Evolutionary conservation across 768 basidiomycete genomes (phyloP).

Genomic region (Scleroderma citrinum): DNA sequence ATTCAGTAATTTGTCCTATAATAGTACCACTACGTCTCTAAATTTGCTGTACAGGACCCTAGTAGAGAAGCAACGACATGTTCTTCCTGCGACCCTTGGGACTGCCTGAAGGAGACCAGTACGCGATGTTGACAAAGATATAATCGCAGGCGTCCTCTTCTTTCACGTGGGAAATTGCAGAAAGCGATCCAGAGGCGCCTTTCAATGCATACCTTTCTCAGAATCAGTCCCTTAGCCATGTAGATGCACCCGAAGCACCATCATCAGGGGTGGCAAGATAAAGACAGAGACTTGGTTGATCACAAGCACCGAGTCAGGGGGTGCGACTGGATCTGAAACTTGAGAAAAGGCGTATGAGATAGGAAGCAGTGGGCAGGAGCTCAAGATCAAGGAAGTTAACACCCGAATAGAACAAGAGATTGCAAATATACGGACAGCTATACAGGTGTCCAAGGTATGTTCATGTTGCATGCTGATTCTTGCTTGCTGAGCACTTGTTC

Average conservation of each 20-base stretch:
- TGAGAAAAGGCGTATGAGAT: slow-evolving; percentile 93
- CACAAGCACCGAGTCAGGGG: slow-evolving; percentile 86
- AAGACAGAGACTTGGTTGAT: slow-evolving; percentile 90
- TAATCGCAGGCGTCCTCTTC: slow-evolving; percentile 69
- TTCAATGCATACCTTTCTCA: slow-evolving; percentile 58
- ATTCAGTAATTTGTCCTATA: too few species aligned
- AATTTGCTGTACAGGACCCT: too few species aligned
- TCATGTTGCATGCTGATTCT: neutral
- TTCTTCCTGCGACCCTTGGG: too few species aligned
- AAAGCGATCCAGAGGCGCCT: slow-evolving; percentile 76
- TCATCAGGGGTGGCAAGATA: slow-evolving; percentile 80
- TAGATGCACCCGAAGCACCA: slow-evolving; percentile 64
- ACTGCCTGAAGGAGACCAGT: too few species aligned
- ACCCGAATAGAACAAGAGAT: slow-evolving; percentile 97
- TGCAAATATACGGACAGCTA: slow-evolving; percentile 74
- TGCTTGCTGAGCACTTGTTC: neutral
- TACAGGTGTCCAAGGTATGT: slow-evolving; percentile 77
- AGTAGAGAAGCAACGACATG: too few species aligned
- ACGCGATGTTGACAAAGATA: slow-evolving; percentile 84
- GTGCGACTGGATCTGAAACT: slow-evolving; percentile 91
- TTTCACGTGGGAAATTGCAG: slow-evolving; percentile 81
- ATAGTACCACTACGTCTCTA: slow-evolving; percentile 73
- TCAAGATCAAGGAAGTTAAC: slow-evolving; percentile 97
- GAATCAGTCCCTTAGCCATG: slow-evolving; percentile 80
- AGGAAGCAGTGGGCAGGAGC: slow-evolving; percentile 88